Evolutionary conservation across 306 rosid genomes (phyloP).

Genomic region (Alnus glutinosa): DNA sequence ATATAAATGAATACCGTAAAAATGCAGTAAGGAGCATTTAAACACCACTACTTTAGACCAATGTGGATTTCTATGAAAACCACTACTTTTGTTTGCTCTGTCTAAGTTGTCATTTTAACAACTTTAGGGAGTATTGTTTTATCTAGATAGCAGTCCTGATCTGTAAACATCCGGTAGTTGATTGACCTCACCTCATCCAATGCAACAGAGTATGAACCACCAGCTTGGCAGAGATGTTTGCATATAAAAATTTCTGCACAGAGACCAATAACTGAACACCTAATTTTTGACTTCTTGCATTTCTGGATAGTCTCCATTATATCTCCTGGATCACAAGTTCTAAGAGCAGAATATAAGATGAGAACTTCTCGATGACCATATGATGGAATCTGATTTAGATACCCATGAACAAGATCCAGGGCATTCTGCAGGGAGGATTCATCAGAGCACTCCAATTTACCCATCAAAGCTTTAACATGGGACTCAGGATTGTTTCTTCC

Average conservation of each 20-base stretch:
- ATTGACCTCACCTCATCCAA: conserved; percentile 77
- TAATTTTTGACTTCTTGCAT: conserved; percentile 81
- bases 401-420: conserved; percentile 79
- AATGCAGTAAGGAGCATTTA: conserved; percentile 1
- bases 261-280: conserved; percentile 97
- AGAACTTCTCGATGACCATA: conserved; percentile 95
- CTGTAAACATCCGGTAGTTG: conserved; percentile 17
- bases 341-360: conserved; percentile 83
- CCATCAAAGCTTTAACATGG: conserved; percentile 84
- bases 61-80: background rate
- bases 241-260: conserved; percentile 92
- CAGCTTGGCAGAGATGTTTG: conserved; percentile 92
- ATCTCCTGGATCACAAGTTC: conserved; percentile 96
- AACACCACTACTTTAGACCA: conserved; percentile 9
- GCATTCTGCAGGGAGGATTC: conserved; percentile 93
- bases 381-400: conserved; percentile 81
- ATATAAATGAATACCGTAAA: background rate
- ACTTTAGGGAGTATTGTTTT: background rate
- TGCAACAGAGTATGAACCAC: conserved; percentile 81
- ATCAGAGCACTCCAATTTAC: conserved; percentile 93
- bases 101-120: background rate
- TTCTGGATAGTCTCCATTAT: conserved; percentile 91
- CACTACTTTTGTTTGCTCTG: background rate
- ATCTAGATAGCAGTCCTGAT: background rate
- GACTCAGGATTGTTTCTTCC: conserved; percentile 60